Evolutionary conservation across 345 rosid species (phyloP).

Genomic region (Lenwebbia sp.): DNA sequence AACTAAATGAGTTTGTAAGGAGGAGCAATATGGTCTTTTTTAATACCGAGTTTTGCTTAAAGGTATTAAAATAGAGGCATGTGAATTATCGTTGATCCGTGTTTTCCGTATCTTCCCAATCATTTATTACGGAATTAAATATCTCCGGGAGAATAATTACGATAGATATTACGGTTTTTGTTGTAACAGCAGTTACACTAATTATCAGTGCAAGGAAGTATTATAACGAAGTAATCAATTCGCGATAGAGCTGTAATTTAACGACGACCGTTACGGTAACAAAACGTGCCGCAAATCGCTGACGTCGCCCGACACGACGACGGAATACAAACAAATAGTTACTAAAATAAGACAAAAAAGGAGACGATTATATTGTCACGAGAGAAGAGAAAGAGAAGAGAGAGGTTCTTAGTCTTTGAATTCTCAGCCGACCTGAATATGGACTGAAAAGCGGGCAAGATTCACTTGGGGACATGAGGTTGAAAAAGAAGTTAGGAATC

Average conservation of each 20-base stretch:
- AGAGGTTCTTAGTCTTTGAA: background rate
- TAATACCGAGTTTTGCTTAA: background rate
- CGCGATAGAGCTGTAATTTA: background rate
- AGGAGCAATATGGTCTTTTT: background rate
- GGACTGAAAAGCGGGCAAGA: background rate
- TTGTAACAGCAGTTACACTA: background rate
- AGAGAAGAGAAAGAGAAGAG: background rate
- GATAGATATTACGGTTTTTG: fast-evolving
- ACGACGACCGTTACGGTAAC: fast-evolving
- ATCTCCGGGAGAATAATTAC: background rate
- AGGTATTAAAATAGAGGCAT: background rate
- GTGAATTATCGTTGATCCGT: background rate
- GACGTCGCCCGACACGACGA: background rate
- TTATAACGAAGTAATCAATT: background rate
- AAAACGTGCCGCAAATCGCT: background rate
- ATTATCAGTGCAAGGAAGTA: background rate
- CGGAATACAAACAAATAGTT: background rate
- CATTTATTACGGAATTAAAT: background rate
- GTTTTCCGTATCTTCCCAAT: background rate
- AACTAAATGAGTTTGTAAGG: background rate
- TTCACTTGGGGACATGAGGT: background rate
- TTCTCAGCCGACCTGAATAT: background rate
- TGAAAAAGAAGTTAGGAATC: background rate
- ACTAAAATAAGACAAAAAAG: background rate
- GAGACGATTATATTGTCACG: background rate